Evolutionary conservation across 495 filamentous ascomycete species (phyloP), one percentile per base, ranked within the genome.

Genomic region (Tuber microsphaerosporum): DNA sequence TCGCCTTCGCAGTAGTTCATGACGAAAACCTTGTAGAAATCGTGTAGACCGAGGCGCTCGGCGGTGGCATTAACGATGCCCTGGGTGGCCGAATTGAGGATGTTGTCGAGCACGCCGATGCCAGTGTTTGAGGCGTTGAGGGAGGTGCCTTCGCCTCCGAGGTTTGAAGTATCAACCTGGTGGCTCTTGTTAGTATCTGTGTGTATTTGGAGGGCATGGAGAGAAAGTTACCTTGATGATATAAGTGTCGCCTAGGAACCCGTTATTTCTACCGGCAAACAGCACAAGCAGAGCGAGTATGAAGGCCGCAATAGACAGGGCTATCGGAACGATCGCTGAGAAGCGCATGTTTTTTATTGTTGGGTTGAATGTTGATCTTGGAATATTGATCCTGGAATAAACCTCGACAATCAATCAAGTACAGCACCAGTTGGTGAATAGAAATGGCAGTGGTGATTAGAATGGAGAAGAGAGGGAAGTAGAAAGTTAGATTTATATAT

Each of bases 1-100:
- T 44, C 75, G 39, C 78, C 78, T 39, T 79, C 72, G 56, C 81
- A 83, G 73, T 76, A 83, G 37, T 76, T 82, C 71, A 75, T 82
- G 3, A 80, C 71, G 22, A 83, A 73, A 19, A 77, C 77, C 61
- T 51, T 74, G 71, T 83, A 83, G 69, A 76, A 76, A 41, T 83
- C 80, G 37, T 75, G 71, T 31, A 83, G 45, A 9, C 82, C 82
- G 37, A 83, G 81, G 8, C 14, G 2, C 16, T 73, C 45, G 42
- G 81, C 81, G 2, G 77, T 69, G 16, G 81, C 76, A 12, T 81
- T 44, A 34, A 82, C 48, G 7, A 82, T 17, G 17, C n/a, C 19
- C n/a, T 37, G n/a, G 46, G 72, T 2, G 68, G 79, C 6, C 17
- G 69, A 44, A 6, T 56, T 22, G 51, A 73, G 19, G 31, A 70